A percentile compares a stretch with the other conserved stretches of the same genome.
Conservation (phyloP, 495 filamentous ascomycete species). For the Tuber magnatum region DNA sequence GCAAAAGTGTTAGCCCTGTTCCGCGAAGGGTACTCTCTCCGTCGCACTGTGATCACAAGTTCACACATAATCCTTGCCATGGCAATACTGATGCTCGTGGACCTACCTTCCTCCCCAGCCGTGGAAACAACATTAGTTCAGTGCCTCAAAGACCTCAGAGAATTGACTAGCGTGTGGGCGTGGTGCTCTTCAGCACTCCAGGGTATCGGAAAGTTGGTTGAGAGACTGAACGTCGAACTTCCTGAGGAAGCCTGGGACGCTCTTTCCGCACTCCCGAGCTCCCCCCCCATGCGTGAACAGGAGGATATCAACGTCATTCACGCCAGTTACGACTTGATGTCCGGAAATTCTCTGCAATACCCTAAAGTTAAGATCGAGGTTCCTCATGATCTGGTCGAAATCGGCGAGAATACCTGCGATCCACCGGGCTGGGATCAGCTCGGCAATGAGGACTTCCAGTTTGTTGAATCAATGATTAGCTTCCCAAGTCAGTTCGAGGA, state of each 20-base stretch:
- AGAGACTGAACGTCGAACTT: slow-evolving; percentile 23
- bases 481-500: slow-evolving; percentile 27
- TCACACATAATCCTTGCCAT: slow-evolving; percentile 31
- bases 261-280: slow-evolving; percentile 11
- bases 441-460: slow-evolving; percentile 23
- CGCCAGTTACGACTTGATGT: slow-evolving; percentile 8
- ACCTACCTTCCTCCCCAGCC: slow-evolving; percentile 20
- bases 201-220: slow-evolving; percentile 11
- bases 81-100: slow-evolving; percentile 28
- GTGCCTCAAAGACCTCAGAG: slow-evolving; percentile 28
- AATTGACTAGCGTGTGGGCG: slow-evolving; percentile 27
- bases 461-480: slow-evolving; percentile 28
- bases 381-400: slow-evolving; percentile 12
- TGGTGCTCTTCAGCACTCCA: slow-evolving; percentile 25
- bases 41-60: slow-evolving; percentile 27
- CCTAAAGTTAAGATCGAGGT: slow-evolving; percentile 15
- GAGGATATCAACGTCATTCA: slow-evolving; percentile 6
- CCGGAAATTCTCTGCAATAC: slow-evolving; percentile 17
- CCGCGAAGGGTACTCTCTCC: slow-evolving; percentile 21
- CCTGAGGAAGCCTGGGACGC: slow-evolving; percentile 18
- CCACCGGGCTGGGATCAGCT: slow-evolving; percentile 17
- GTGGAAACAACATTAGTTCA: slow-evolving; percentile 11
- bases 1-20: slow-evolving; percentile 20
- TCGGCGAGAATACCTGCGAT: slow-evolving; percentile 10
- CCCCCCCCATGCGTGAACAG: slow-evolving; percentile 10